Base-by-base conservation (phyloP, 306 rosid species). In the Cicer bijugum region DNA sequence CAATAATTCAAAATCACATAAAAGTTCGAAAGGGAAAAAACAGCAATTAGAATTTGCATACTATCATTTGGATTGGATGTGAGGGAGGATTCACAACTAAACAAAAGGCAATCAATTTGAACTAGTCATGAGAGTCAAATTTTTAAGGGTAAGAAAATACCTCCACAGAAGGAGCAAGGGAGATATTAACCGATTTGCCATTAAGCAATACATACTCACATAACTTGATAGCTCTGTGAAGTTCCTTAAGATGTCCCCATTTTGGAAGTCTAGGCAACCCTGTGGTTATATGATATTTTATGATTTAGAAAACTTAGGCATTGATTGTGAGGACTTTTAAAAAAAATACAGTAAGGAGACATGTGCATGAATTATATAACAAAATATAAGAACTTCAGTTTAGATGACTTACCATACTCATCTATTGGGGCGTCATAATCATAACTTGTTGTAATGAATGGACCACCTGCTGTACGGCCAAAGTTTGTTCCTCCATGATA, bases 401-500 rank as follows among this genome's bases (percentile, higher is more conserved):
- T 7, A 12, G 76, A 64, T 16, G 66, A n/a, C 70, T 85, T 76
- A 93, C 98, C 97, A 80, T 91, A 93, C 89, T 93, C 97, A 73
- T 93, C 98, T 75, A 93, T 72, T 5, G 98, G 98, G 44, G 98
- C 98, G 80, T 93, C 93, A 44, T 93, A 93, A 85, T 93, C 98
- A 75, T 93, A 93, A 86, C 98, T 93, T 62, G 98, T 93, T 42
- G 98, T 93, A 58, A 93, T 89, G 82, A 93, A 93, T 71, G 98
- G 97, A 74, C 98, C 98, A 67, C 98, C 98, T 12, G 98, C 86
- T 61, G 97, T 91, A 40, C 98, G 97, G 63, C 97, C 98, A 78
- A 93, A 93, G 82, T 93, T 93, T 59, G 97, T 93, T 81, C 97
- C 98, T 12, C 98, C 98, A 55, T 93, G 98, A 86, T 91, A 93